Base-by-base conservation (phyloP, 257 asterid species). In the Salvia hispanica region DNA sequence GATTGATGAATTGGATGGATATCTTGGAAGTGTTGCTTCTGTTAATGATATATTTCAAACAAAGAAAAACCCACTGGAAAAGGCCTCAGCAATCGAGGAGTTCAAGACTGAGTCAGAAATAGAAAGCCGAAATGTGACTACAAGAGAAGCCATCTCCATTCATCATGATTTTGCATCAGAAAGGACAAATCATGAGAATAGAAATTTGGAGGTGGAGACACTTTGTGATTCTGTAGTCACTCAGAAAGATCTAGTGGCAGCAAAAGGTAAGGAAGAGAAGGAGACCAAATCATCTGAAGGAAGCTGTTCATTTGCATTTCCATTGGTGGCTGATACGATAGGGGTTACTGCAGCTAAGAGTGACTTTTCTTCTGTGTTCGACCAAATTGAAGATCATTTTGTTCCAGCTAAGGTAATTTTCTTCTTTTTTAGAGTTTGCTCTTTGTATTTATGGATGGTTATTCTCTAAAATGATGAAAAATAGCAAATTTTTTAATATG, bases 331-430 rank as follows among this genome's bases (percentile, higher is more conserved):
- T 50, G 86, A 71, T 74, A 70, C 70, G 62, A 53, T 62, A 54
- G 58, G 33, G 13, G 46, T 61, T 60, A 59, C 46, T 31, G 14
- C 74, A 25, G 25, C 52, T 10, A 65, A 64, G 70, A 68, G 51
- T 65, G 65, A 80, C 43, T 42, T 80, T 37, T 61, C 83, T 28
- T 69, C 80, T 69, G 63, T 83, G 69, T 74, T 74, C 47, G 76
- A 73, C 77, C 77, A 71, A 58, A 73, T 77, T 67, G 98, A 90
- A 58, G 88, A 85, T 79, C 89, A 86, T 76, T 82, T 83, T 82
- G 74, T 75, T 63, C 80, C 90, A 15, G 71, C 43, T 54, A 77
- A 83, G 91, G 91, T 86, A 77, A 34, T 34, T 61, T 70, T 47
- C 50, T 55, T 21, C 60, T 15, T 37, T 40, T 10, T 40, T 31